Evolutionary conservation across 164 flowering plant species (phyloP).

Genomic region (Vitis amurensis): DNA sequence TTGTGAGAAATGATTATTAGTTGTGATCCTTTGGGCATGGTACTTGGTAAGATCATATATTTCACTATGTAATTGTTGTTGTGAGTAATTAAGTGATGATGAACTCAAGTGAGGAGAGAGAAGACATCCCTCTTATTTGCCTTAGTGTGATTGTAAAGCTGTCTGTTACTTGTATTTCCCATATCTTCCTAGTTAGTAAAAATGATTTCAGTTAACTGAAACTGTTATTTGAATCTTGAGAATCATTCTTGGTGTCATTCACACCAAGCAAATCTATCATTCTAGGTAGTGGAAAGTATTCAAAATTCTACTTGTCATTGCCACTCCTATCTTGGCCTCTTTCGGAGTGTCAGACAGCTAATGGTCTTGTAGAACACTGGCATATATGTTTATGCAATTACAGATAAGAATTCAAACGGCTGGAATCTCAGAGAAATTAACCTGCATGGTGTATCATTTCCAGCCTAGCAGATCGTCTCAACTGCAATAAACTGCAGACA

Average conservation of each 20-base stretch:
- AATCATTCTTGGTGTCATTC: constrained; percentile 1
- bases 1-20: neutral
- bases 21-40: constrained; percentile 2
- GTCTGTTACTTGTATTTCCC: constrained; percentile 7
- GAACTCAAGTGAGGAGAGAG: neutral
- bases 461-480: neutral
- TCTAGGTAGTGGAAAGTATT: neutral
- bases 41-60: constrained; percentile 14
- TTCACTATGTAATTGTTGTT: neutral
- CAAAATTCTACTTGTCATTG: neutral
- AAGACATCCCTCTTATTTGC: constrained; percentile 1
- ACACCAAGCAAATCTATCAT: neutral
- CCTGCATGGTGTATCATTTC: too few relatives aligned
- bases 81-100: constrained; percentile 12
- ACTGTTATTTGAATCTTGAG: neutral
- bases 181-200: neutral
- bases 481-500: neutral
- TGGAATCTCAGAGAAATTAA: too few relatives aligned
- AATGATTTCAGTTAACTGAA: neutral
- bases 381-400: neutral
- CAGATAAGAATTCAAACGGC: too few relatives aligned
- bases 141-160: constrained; percentile 15
- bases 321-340: neutral
- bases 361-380: neutral
- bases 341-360: neutral